A percentile compares a stretch with the other conserved stretches of the same genome.
phyloP scores from a whole-genome alignment of 495 filamentous ascomycete species.

The Thozetella sp. region DNA sequence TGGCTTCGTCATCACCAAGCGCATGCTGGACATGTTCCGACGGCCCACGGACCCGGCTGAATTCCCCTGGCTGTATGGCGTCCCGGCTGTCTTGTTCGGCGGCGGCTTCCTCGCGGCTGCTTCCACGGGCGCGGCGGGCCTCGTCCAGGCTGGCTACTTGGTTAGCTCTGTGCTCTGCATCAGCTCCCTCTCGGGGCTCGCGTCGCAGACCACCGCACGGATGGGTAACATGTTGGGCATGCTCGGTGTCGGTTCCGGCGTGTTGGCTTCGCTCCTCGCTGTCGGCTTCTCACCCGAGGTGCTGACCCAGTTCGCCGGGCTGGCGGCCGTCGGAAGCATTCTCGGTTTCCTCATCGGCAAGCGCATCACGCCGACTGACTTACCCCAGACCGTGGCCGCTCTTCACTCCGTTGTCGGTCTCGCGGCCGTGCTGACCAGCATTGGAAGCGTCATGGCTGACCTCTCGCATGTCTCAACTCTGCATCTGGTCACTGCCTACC shows the following conservation, averaged over 20 bases:
- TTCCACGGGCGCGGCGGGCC: conserved; percentile 73
- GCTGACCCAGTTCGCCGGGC: conserved; percentile 68
- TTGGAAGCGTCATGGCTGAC: conserved; percentile 76
- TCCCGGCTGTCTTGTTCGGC: conserved; percentile 73
- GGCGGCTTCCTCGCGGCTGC: conserved; percentile 77
- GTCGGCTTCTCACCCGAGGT: conserved; percentile 77
- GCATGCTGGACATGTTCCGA: conserved; percentile 93
- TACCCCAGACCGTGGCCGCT: conserved; percentile 81
- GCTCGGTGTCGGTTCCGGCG: conserved; percentile 74
- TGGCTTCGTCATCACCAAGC: conserved; percentile 82
- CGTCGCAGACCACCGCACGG: conserved; percentile 75
- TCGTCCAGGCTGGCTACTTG: conserved; percentile 81
- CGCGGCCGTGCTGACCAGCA: conserved; percentile 78
- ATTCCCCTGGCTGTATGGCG: conserved; percentile 80
- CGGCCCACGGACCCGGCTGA: conserved; percentile 78
- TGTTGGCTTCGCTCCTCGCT: conserved; percentile 74
- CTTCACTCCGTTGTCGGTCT: conserved; percentile 83
- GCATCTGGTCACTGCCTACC: conserved; percentile 76
- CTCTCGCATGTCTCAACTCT: conserved; percentile 67
- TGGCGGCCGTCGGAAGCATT: conserved; percentile 69
- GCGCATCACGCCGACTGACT: conserved; percentile 76
- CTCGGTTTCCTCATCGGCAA: conserved; percentile 71
- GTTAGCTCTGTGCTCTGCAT: conserved; percentile 80
- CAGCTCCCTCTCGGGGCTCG: conserved; percentile 69
- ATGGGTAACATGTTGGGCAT: conserved; percentile 82